Evolutionary conservation across 2,329 filamentous ascomycete species (phyloP), one percentile per base, ranked within the genome.

Genomic region (Epicoccum sorghinum): DNA sequence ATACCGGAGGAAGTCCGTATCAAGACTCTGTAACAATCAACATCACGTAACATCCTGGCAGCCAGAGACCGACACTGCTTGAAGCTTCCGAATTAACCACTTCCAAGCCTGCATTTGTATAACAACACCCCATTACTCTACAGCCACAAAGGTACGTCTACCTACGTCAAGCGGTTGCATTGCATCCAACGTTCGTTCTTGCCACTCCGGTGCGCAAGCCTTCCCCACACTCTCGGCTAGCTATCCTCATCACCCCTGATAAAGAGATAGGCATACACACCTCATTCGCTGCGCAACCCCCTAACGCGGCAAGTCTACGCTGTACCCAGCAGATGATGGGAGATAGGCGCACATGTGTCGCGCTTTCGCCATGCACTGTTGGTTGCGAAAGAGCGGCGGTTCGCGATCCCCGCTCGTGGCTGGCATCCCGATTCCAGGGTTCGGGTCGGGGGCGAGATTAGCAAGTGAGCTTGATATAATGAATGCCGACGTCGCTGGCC

Each of bases 381-480:
- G 52, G 32, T 18, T 18, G 18, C 18, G 18, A 30, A 55, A 32
- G 22, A 55, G 36, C 42, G 37, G 52, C 37, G 30, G 46, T 50
- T 50, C 41, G 22, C 39, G 44, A 52, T 52, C 53, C 53, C 53
- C 53, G 53, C 53, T 56, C 40, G 35, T 47, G 53, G 42, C 43
- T 45, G 39, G 40, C 32, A 9, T 7, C 4, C 27, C 25, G 40
- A 37, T 39, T 7, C 29, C 18, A 18, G 3, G 18, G 18, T 18
- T 18, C 18, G 18, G 18, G 18, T 18, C 18, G 18, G 53, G 37
- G 39, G 24, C 39, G 38, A 51, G 39, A 51, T 54, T 49, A 27
- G 40, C 52, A 55, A 38, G 29, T 38, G 46, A 37, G n/a, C 45
- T 50, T 42, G 37, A 55, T 55, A 55, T 55, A 55, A 49, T 47